These are phyloP conservation scores for Poterioochromonas sp. DNA, from an alignment of 352 stramenopile genomes.

Conservation along the genomic window DNA sequence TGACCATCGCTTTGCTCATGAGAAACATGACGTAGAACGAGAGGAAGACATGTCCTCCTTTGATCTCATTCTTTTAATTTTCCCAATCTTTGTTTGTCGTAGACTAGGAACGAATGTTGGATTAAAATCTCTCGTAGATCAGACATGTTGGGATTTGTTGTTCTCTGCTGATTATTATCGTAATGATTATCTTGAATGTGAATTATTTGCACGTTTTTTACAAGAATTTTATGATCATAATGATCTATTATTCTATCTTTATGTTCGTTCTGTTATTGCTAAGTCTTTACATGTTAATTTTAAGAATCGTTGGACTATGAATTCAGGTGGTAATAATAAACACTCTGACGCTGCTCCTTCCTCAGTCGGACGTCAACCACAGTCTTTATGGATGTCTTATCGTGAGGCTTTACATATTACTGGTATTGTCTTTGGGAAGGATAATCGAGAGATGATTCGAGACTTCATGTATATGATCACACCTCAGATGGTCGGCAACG, in stretches of 20 bases:
- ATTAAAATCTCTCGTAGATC: conserved; percentile 40
- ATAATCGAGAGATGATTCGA: conserved; percentile 4
- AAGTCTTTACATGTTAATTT: conserved; percentile 39
- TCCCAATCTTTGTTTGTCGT: conserved; percentile 44
- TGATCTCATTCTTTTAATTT: conserved; percentile 28
- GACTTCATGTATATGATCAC: conserved; percentile 17
- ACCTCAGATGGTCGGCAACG: conserved; percentile 15
- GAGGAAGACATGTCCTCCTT: neutral
- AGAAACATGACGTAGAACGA: conserved; percentile 31
- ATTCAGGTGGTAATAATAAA: too few relatives aligned
- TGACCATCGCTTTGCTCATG: conserved; percentile 38
- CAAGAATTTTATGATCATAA: conserved; percentile 47
- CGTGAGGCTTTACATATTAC: conserved; percentile 1
- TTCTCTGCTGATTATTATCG: conserved; percentile 38
- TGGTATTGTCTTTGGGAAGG: conserved; percentile 7
- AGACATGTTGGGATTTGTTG: conserved; percentile 44
- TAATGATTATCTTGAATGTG: conserved; percentile 36
- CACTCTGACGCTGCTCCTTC: too few relatives aligned
- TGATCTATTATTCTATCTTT: conserved; percentile 46
- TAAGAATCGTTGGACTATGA: conserved; percentile 35
- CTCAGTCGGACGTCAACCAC: neutral
- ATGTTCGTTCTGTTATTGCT: conserved; percentile 41
- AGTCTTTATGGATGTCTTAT: conserved; percentile 30
- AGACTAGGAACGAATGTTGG: conserved; percentile 40
- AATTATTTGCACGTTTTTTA: conserved; percentile 47